Evolutionary conservation across 1,139 yeast genomes (phyloP).

Genomic region (Taphrina communis): DNA sequence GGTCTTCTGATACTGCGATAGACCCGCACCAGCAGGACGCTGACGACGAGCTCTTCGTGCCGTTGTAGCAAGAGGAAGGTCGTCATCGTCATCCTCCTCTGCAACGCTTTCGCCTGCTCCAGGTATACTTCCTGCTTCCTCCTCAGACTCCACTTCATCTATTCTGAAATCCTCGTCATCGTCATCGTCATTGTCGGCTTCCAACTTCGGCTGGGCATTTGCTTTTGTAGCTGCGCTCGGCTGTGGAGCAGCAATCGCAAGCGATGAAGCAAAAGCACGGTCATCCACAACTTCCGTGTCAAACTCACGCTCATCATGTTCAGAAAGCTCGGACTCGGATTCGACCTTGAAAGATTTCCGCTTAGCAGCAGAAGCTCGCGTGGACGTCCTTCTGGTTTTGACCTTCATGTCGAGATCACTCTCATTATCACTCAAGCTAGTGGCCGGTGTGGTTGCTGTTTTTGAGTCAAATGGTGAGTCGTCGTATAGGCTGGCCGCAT

Average conservation of each 20-base stretch:
- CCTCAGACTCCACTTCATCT: neutral
- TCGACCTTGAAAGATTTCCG: conserved; percentile 8
- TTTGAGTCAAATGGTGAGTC: conserved; percentile 5
- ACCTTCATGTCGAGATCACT: neutral
- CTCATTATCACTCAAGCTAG: conserved; percentile 18
- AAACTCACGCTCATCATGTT: conserved; percentile 1
- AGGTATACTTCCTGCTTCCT: neutral
- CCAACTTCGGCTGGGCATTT: neutral
- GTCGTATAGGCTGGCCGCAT: neutral
- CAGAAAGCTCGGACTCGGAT: conserved; percentile 24
- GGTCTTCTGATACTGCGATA: conserved; percentile 38
- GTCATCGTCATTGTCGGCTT: neutral
- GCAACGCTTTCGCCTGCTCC: conserved; percentile 12
- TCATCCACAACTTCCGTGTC: neutral
- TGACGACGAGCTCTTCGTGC: conserved; percentile 14
- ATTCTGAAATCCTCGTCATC: conserved; percentile 2
- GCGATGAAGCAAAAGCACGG: neutral
- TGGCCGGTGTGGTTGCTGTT: conserved; percentile 24
- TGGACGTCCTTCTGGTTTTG: neutral
- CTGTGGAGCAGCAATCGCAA: neutral
- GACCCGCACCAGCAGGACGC: conserved; percentile 5
- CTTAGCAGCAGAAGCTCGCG: neutral
- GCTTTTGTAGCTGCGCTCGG: neutral
- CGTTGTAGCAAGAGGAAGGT: conserved; percentile 6
- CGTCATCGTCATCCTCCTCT: conserved; percentile 32